Conservation (phyloP, 352 stramenopile genomes). For the Phytophthora agathidicida region DNA sequence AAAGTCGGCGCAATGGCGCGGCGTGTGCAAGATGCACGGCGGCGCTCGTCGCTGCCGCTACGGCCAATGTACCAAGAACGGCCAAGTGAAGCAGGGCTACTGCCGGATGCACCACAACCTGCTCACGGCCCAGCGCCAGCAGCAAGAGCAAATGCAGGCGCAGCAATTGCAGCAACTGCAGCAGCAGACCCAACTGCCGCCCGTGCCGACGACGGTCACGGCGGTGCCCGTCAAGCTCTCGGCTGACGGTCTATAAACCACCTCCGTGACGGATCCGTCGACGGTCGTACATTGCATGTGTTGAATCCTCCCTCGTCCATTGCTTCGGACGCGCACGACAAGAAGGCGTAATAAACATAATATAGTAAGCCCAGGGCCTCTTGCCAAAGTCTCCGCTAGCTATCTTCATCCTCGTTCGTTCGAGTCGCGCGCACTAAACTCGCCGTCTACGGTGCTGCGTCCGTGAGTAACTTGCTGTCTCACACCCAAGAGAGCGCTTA, state of each 20-base stretch:
- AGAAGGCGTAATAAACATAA: conserved; percentile 43
- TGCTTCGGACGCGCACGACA: conserved; percentile 15
- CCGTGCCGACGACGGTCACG: neutral
- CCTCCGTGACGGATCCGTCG: conserved; percentile 18
- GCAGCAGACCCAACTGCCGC: conserved; percentile 11
- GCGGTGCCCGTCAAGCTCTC: conserved; percentile 23
- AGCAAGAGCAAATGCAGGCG: conserved; percentile 41
- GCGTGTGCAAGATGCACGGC: conserved; percentile 87
- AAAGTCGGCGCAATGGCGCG: conserved; percentile 82
- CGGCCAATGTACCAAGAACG: conserved; percentile 83
- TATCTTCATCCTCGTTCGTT: neutral
- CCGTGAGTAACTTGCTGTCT: conserved; percentile 16
- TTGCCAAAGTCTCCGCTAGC: neutral
- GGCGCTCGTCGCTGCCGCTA: conserved; percentile 79
- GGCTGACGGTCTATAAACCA: conserved; percentile 33
- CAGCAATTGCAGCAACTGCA: conserved; percentile 30
- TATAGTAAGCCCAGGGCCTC: conserved; percentile 32
- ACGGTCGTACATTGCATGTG: conserved; percentile 34
- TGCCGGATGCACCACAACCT: conserved; percentile 80
- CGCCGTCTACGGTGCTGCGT: neutral
- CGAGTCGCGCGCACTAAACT: conserved; percentile 13
- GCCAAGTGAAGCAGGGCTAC: conserved; percentile 81
- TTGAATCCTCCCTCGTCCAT: conserved; percentile 14
- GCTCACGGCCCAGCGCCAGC: conserved; percentile 48
- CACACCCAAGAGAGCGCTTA: neutral